Conservation (phyloP, 768 basidiomycete genomes). For the Phylloporus sp. region DNA sequence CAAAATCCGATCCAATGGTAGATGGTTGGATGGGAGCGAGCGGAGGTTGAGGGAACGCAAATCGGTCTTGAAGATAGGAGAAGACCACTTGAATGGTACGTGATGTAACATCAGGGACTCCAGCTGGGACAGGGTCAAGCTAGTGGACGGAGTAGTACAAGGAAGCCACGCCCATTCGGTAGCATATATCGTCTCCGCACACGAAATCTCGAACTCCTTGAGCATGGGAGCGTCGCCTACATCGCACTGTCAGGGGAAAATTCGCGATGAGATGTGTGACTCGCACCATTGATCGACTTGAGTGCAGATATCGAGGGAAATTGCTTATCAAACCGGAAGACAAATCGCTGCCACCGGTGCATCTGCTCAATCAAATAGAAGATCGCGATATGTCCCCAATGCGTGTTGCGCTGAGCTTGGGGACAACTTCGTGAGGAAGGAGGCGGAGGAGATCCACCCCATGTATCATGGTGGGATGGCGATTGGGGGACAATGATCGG, state of each 20-base stretch:
- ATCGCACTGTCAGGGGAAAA: slow-evolving; percentile 1
- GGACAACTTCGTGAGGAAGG: slow-evolving; percentile 24
- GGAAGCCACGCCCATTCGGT: slow-evolving; percentile 76
- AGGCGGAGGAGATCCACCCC: slow-evolving; percentile 33
- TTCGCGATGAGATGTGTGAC: not conserved
- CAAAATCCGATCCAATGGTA: slow-evolving; percentile 66
- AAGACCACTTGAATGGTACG: slow-evolving; percentile 73
- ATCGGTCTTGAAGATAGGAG: slow-evolving; percentile 60
- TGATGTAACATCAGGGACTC: slow-evolving; percentile 60
- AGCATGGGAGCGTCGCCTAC: slow-evolving; percentile 69
- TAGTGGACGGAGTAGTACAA: slow-evolving; percentile 35
- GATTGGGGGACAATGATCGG: slow-evolving; percentile 47
- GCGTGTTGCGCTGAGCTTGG: slow-evolving; percentile 45
- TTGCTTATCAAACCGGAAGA: slow-evolving; percentile 74
- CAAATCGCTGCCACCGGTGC: slow-evolving; percentile 76
- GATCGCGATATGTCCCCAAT: slow-evolving; percentile 79
- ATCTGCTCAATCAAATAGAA: slow-evolving; percentile 77
- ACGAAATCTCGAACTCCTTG: slow-evolving; percentile 73
- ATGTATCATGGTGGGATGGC: slow-evolving; percentile 37
- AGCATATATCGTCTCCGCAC: slow-evolving; percentile 55
- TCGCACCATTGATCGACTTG: slow-evolving; percentile 65
- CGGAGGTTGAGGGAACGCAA: slow-evolving; percentile 58
- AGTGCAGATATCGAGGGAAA: slow-evolving; percentile 71
- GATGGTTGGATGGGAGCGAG: slow-evolving; percentile 55
- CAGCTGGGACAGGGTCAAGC: slow-evolving; percentile 42